Conservation (phyloP, 2,329 filamentous ascomycete genomes). For the Fusarium begoniae region DNA sequence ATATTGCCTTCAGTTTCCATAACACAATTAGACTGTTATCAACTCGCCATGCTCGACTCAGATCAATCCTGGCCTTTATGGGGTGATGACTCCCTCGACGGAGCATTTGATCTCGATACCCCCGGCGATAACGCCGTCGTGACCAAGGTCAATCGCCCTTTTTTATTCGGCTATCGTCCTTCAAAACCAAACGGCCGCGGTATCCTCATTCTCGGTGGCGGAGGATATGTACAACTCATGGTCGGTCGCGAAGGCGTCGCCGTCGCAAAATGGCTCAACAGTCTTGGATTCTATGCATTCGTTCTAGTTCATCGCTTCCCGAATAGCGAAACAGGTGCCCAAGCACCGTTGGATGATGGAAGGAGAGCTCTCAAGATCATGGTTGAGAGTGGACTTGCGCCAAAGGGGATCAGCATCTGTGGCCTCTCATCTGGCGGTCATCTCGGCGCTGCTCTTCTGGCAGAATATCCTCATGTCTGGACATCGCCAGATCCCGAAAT, state of each 20-base stretch:
- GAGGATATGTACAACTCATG: constrained; percentile 37
- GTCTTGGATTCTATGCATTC: constrained; percentile 37
- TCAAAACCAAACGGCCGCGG: constrained; percentile 29
- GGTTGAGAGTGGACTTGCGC: constrained; percentile 7
- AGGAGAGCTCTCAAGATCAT: constrained; percentile 35
- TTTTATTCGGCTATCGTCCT: constrained; percentile 33
- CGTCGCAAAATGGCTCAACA: constrained; percentile 35
- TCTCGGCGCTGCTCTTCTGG: constrained; percentile 31
- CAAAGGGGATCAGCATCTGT: constrained; percentile 27
- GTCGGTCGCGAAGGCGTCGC: constrained; percentile 34
- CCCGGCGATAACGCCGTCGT: constrained; percentile 28
- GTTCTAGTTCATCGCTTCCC: constrained; percentile 39
- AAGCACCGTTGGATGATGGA: constrained; percentile 35
- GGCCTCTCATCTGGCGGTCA: constrained; percentile 38
- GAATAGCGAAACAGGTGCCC: constrained; percentile 7
- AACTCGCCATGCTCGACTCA: constrained; percentile 6
- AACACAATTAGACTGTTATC: too few species aligned
- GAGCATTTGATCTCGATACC: constrained; percentile 28
- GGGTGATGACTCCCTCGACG: constrained; percentile 2
- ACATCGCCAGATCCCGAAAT: constrained; percentile 19
- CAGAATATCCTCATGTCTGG: constrained; percentile 33
- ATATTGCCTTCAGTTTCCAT: background rate
- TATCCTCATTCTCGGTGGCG: constrained; percentile 28
- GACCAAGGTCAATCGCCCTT: constrained; percentile 20
- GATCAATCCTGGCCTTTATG: constrained; percentile 33